phyloP scores from a whole-genome alignment of 106 monocot species.

The Dendrobium catenatum region DNA sequence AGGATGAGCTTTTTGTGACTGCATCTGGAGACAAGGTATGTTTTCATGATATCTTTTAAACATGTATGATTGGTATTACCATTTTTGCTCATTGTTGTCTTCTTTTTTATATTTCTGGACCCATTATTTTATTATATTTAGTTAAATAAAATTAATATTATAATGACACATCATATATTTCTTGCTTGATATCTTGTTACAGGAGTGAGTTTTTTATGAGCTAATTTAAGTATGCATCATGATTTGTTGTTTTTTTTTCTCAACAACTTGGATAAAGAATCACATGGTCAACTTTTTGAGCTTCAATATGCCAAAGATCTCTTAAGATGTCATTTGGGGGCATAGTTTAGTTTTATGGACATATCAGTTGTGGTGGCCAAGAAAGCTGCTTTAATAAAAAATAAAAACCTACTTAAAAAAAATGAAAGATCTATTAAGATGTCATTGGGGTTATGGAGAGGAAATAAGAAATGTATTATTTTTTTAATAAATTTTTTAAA shows the following conservation, averaged over 20 bases:
- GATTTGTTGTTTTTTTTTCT: neutral
- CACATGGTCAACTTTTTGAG: neutral
- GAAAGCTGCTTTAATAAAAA: neutral
- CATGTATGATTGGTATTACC: neutral
- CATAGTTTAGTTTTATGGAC: neutral
- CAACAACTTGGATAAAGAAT: neutral
- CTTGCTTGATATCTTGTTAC: neutral
- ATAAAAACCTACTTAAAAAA: neutral
- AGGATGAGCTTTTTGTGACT: slow-evolving; percentile 76
- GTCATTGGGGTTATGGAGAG: too few relatives aligned
- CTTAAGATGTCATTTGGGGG: neutral
- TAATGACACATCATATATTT: neutral
- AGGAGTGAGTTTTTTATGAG: neutral
- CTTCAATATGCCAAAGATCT: neutral
- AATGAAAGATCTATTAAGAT: neutral
- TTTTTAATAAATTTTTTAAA: too few relatives aligned
- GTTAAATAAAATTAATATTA: neutral
- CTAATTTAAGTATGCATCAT: neutral
- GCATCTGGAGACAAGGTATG: slow-evolving; percentile 91
- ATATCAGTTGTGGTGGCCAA: neutral
- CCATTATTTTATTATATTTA: neutral
- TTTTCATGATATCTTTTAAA: neutral
- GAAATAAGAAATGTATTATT: too few relatives aligned
- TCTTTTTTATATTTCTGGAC: neutral
- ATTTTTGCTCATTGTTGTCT: neutral